phyloP scores from a whole-genome alignment of 768 basidiomycete genomes.

The Leccinum aurantiacum region DNA sequence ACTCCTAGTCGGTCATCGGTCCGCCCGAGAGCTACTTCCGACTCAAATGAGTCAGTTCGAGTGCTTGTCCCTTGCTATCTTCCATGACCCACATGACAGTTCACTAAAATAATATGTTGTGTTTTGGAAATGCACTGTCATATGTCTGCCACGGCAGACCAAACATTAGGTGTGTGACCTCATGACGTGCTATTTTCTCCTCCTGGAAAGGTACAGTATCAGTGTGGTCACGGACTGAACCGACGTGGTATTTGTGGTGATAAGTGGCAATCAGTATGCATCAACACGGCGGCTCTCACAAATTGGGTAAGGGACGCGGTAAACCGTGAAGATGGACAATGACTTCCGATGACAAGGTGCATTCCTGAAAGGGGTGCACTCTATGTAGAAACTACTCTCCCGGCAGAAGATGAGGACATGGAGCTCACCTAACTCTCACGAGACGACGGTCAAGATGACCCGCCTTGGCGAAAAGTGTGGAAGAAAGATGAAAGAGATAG shows the following conservation, averaged over 20 bases:
- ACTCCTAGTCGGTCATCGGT: constrained; percentile 1
- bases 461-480: not conserved
- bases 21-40: not conserved
- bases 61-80: not conserved
- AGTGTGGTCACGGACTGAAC: not conserved
- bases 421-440: not conserved
- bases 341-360: not conserved
- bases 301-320: not conserved
- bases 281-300: not conserved
- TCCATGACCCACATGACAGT: not conserved
- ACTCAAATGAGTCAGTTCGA: not conserved
- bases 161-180: not conserved
- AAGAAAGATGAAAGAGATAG: not conserved
- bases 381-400: not conserved
- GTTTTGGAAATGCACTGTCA: not conserved
- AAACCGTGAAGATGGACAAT: not conserved
- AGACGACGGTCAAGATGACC: not conserved
- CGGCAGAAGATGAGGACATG: not conserved
- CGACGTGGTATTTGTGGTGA: not conserved
- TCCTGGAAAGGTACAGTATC: not conserved
- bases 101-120: not conserved
- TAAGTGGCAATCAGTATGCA: constrained; percentile 1
- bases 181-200: not conserved
- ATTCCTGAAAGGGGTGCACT: not conserved
- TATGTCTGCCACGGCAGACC: not conserved